Base-by-base conservation (phyloP, 441 rosid genomes). In the Erodium moschatum region DNA sequence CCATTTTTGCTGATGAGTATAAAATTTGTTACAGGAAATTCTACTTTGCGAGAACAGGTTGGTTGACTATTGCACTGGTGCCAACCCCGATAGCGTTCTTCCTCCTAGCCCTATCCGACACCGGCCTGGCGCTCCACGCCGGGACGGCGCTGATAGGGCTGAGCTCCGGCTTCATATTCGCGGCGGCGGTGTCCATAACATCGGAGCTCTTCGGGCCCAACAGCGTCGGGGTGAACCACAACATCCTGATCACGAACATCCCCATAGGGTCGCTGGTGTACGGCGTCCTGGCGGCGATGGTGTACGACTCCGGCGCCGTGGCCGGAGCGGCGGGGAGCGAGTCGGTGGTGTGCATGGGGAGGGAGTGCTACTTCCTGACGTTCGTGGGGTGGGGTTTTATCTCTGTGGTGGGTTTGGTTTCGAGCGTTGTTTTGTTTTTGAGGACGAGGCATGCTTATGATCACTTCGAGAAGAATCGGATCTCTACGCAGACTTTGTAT, bases 121-220 rank as follows among this genome's bases (percentile, higher is more conserved):
- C 60, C 58, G 75, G 67, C 13, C 16, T 81, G 70, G 91, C 87
- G 0, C 68, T 91, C 71, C 81, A 84, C 1, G 81, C 76, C 4
- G 84, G 88, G 67, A 93, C 96, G 0, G 86, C 97, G 2, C 65
- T 93, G 11, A 83, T 93, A 0, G 96, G 96, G 29, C 40, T 91
- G 70, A 91, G 98, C 75, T 93, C 98, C 0, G 98, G 97, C 0
- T 93, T 89, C 85, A 89, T 93, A 76, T 93, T 93, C 62, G 96
- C 98, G 3, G 93, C 96, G 2, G 97, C 97, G 0, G 98, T 93
- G 73, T 91, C 98, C 5, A 77, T 93, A 60, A 93, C 98, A 44
- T 91, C 96, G 0, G 97, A 91, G 76, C 85, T 93, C 5, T 93
- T 93, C 10, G 98, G 98, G 19, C 96, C 96, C 0, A 89, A 87